Percentiles rank a stretch among this genome's conserved stretches.
Evolutionary conservation across 2,329 filamentous ascomycete species (phyloP).

Genomic region (Shiraia sp.): DNA sequence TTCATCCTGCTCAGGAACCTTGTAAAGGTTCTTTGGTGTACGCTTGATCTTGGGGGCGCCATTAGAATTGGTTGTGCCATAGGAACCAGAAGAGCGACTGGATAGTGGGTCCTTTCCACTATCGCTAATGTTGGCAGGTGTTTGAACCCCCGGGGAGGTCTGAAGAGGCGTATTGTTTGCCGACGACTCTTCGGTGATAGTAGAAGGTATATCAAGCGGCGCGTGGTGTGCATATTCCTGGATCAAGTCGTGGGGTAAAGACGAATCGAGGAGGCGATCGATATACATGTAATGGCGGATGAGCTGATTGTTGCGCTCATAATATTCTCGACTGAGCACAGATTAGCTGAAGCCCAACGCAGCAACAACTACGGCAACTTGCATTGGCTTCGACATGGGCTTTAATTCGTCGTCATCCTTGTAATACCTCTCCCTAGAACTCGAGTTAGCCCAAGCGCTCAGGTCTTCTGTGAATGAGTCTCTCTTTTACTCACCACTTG

Average conservation of each 20-base stretch:
- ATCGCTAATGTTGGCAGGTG: constrained; percentile 20
- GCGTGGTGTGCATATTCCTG: constrained; percentile 80
- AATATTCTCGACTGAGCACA: constrained; percentile 69
- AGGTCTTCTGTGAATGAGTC: too few species aligned
- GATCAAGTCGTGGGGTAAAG: constrained; percentile 86
- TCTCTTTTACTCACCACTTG: constrained; percentile 59
- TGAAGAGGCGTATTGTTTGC: constrained; percentile 19
- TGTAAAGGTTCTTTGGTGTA: constrained; percentile 86
- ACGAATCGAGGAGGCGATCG: constrained; percentile 85
- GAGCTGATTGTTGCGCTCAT: constrained; percentile 84
- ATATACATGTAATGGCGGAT: constrained; percentile 94
- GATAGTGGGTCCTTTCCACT: constrained; percentile 16
- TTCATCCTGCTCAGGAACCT: constrained; percentile 62
- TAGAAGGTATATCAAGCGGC: constrained; percentile 68
- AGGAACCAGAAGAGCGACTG: constrained; percentile 33
- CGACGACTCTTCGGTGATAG: constrained; percentile 71
- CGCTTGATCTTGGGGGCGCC: constrained; percentile 40
- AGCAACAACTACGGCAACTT: constrained; percentile 19
- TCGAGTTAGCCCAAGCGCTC: not conserved
- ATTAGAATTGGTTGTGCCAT: constrained; percentile 26
- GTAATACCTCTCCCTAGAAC: constrained; percentile 72
- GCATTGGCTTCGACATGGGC: constrained; percentile 72
- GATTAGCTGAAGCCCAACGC: constrained; percentile 7
- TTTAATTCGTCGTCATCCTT: constrained; percentile 76
- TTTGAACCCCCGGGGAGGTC: constrained; percentile 20